Evolutionary conservation across 306 rosid species (phyloP).

Genomic region (Dryas drummondii): DNA sequence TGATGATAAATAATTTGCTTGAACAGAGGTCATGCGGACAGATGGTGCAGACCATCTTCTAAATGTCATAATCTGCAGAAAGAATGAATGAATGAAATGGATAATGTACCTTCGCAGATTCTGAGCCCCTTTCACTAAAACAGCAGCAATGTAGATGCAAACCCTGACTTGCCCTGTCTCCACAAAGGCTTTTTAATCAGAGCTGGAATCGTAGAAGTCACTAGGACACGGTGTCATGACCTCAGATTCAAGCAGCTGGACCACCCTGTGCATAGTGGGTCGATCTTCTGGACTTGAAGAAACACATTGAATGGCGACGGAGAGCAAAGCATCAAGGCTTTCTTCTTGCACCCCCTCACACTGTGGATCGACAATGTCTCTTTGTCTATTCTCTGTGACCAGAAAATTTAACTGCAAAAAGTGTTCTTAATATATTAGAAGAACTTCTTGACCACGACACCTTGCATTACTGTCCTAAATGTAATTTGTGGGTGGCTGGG

Average conservation of each 20-base stretch:
- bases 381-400: slow-evolving; percentile 69
- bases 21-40: slow-evolving; percentile 24
- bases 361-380: slow-evolving; percentile 77
- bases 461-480: background rate
- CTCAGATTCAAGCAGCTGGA: slow-evolving; percentile 92
- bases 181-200: slow-evolving; percentile 48
- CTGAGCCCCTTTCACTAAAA: slow-evolving; percentile 26
- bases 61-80: slow-evolving; percentile 32
- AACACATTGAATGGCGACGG: slow-evolving; percentile 82
- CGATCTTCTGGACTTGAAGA: slow-evolving; percentile 90
- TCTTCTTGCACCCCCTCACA: slow-evolving; percentile 86
- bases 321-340: slow-evolving; percentile 87
- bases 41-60: slow-evolving; percentile 31
- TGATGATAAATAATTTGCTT: slow-evolving; percentile 10
- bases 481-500: background rate
- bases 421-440: slow-evolving; percentile 24
- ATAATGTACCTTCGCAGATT: slow-evolving; percentile 26
- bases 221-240: slow-evolving; percentile 98
- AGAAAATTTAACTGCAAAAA: slow-evolving; percentile 82
- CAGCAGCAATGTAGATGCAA: slow-evolving; percentile 28
- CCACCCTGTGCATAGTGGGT: slow-evolving; percentile 95
- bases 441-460: slow-evolving; percentile 21
- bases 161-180: slow-evolving; percentile 19
- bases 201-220: slow-evolving; percentile 82
- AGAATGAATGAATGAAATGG: slow-evolving; percentile 41